These are phyloP conservation scores for Cryphonectria parasitica DNA, from an alignment of 2,329 filamentous ascomycete species.

Conservation along the genomic window DNA sequence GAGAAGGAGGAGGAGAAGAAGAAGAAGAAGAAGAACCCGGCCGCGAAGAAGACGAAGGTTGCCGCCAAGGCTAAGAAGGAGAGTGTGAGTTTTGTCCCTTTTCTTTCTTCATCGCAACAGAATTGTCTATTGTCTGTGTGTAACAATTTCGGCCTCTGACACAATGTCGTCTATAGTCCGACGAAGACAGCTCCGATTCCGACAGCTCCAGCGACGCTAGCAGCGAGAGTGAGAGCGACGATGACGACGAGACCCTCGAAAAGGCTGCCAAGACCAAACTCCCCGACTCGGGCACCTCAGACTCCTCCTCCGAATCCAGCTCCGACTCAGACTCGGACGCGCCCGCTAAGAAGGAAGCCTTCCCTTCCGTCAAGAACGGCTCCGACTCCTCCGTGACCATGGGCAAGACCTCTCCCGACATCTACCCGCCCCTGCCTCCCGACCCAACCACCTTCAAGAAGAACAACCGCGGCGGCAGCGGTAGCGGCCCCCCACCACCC, in stretches of 20 bases:
- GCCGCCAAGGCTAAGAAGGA: constrained; percentile 20
- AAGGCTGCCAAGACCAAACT: constrained; percentile 36
- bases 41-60: constrained; percentile 23
- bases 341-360: constrained; percentile 34
- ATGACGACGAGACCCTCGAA: constrained; percentile 29
- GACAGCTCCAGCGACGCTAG: constrained; percentile 38
- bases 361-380: constrained; percentile 31
- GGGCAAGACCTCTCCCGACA: constrained; percentile 56
- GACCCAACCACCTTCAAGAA: constrained; percentile 45
- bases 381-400: constrained; percentile 53
- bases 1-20: constrained; percentile 7
- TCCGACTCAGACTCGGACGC: constrained; percentile 46
- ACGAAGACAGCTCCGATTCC: constrained; percentile 36
- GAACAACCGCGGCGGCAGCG: constrained; percentile 44
- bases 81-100: background rate
- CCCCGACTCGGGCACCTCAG: constrained; percentile 40
- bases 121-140: background rate
- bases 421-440: constrained; percentile 55
- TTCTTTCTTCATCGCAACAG: background rate
- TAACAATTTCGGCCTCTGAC: background rate
- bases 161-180: background rate
- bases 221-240: constrained; percentile 41
- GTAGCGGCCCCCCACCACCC: constrained; percentile 47
- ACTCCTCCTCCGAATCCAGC: constrained; percentile 45
- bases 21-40: background rate